These are phyloP conservation scores for Clonostachys rosea DNA, from an alignment of 2,329 filamentous ascomycete species.

Conservation along the genomic window DNA sequence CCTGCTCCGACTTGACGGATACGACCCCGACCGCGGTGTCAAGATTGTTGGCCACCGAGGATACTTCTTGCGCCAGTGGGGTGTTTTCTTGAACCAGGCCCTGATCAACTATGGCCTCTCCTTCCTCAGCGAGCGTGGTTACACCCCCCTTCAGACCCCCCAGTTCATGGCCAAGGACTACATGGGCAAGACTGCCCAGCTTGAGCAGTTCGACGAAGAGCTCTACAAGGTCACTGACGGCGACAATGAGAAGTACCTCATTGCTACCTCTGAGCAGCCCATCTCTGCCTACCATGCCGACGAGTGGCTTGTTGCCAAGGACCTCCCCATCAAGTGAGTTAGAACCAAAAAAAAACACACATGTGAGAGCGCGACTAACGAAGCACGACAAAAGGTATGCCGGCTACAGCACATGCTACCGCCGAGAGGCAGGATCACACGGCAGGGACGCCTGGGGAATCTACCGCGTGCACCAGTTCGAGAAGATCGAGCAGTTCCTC, in stretches of 20 bases:
- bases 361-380: not conserved
- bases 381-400: conserved; percentile 62
- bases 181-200: conserved; percentile 97
- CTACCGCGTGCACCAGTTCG: conserved; percentile 97
- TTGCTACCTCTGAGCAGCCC: conserved; percentile 88
- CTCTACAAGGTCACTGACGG: conserved; percentile 84
- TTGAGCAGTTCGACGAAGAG: conserved; percentile 96
- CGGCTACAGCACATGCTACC: conserved; percentile 92
- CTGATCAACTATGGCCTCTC: conserved; percentile 93
- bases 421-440: conserved; percentile 86
- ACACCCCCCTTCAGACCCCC: conserved; percentile 78
- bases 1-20: conserved; percentile 79
- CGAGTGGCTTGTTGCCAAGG: conserved; percentile 82
- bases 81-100: conserved; percentile 87
- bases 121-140: conserved; percentile 78
- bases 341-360: not conserved
- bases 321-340: conserved; percentile 77
- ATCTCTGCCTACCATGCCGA: conserved; percentile 89
- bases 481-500: conserved; percentile 83
- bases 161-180: conserved; percentile 93
- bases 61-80: conserved; percentile 88
- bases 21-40: conserved; percentile 86
- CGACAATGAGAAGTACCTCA: conserved; percentile 79
- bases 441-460: conserved; percentile 94
- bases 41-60: conserved; percentile 94